These are phyloP conservation scores for Inga laurina DNA, from an alignment of 306 rosid genomes.

Conservation along the genomic window DNA sequence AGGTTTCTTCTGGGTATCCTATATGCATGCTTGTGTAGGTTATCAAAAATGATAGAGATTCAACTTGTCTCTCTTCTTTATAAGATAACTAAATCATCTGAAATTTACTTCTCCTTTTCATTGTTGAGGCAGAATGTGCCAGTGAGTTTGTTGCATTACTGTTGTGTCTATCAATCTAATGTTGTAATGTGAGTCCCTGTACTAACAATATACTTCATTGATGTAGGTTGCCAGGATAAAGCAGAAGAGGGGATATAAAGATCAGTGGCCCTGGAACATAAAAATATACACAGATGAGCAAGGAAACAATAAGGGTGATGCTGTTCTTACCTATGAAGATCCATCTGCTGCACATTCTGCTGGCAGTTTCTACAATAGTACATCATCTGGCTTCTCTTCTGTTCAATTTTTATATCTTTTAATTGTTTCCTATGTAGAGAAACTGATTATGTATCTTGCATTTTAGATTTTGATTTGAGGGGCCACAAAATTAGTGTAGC, in stretches of 20 bases:
- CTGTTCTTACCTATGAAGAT: conserved; percentile 86
- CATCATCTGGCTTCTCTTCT: conserved; percentile 1
- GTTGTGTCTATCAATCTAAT: neutral
- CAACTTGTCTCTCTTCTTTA: neutral
- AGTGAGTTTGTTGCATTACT: conserved; percentile 1
- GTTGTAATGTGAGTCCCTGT: neutral
- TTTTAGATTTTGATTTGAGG: conserved; percentile 81
- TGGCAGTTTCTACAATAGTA: conserved; percentile 85
- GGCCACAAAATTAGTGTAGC: conserved; percentile 78
- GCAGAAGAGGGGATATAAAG: conserved; percentile 97
- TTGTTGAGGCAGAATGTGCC: neutral
- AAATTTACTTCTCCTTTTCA: neutral
- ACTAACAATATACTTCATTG: neutral
- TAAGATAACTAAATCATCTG: neutral
- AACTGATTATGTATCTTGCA: conserved; percentile 26
- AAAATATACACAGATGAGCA: conserved; percentile 87
- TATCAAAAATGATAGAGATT: neutral
- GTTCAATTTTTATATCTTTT: neutral
- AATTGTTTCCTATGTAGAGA: neutral
- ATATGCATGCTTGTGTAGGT: neutral
- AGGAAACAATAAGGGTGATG: conserved; percentile 96
- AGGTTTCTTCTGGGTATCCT: neutral
- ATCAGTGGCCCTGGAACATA: conserved; percentile 97
- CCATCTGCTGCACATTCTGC: conserved; percentile 97
- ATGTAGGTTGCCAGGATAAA: conserved; percentile 92